These are phyloP conservation scores for Conoideocrella luteorostrata DNA, from an alignment of 2,329 filamentous ascomycete genomes.

Conservation along the genomic window DNA sequence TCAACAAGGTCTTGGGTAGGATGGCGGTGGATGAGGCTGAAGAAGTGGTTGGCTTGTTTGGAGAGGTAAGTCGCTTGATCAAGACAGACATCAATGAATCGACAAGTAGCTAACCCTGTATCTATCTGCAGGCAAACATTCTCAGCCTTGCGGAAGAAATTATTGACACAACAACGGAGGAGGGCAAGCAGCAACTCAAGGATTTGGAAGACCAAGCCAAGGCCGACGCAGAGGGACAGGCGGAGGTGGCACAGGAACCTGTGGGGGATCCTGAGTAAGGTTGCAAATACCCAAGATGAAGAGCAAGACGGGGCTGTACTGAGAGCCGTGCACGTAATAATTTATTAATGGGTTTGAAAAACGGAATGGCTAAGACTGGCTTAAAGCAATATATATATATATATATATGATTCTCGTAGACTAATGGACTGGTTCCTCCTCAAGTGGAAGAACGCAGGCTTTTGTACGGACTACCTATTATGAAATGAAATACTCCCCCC, in stretches of 20 bases:
- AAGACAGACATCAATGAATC: not conserved
- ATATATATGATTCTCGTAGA: too few species aligned
- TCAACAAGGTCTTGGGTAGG: slow-evolving; percentile 59
- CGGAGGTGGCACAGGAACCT: not conserved
- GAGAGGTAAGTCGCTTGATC: slow-evolving; percentile 47
- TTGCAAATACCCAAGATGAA: too few species aligned
- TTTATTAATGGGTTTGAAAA: too few species aligned
- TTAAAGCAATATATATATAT: too few species aligned
- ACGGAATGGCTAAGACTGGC: too few species aligned
- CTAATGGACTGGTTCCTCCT: too few species aligned
- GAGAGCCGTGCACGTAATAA: too few species aligned
- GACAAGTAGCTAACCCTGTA: not conserved
- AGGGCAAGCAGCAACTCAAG: slow-evolving; percentile 71
- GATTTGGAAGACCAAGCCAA: slow-evolving; percentile 56
- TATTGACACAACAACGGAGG: slow-evolving; percentile 88
- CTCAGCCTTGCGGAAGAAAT: slow-evolving; percentile 87
- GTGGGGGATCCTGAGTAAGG: slow-evolving; percentile 9
- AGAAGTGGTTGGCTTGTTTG: slow-evolving; percentile 71
- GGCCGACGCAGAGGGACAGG: slow-evolving; percentile 16
- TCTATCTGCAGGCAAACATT: slow-evolving; percentile 60
- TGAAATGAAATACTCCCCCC: too few species aligned
- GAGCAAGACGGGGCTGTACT: too few species aligned
- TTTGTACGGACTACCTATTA: too few species aligned
- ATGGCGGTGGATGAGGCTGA: slow-evolving; percentile 88
- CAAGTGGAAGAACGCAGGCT: too few species aligned